Percentiles rank a stretch among this genome's conserved stretches.
Conservation (phyloP, 768 basidiomycete genomes). For the Podaxis carcinomalis region DNA sequence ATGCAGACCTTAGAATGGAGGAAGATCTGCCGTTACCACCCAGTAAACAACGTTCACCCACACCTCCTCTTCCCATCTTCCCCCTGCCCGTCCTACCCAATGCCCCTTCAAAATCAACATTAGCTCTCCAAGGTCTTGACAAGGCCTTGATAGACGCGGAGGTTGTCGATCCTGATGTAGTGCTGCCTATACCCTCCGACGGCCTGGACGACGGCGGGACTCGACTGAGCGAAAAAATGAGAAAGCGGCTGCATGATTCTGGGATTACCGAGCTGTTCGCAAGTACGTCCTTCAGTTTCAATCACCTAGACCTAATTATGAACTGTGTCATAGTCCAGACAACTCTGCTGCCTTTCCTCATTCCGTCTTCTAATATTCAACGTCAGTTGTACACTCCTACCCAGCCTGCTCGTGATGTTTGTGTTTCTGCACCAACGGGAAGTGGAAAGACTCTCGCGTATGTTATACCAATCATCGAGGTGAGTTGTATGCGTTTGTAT, state of each 20-base stretch:
- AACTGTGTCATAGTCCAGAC: slow-evolving; percentile 71
- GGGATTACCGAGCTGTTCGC: slow-evolving; percentile 89
- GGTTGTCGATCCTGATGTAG: slow-evolving; percentile 52
- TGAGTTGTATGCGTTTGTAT: slow-evolving; percentile 18
- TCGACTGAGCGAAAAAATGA: slow-evolving; percentile 55
- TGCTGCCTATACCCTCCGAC: slow-evolving; percentile 40
- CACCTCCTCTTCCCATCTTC: slow-evolving; percentile 52
- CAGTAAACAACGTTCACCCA: neutral
- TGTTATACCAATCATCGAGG: slow-evolving; percentile 89
- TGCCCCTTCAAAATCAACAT: slow-evolving; percentile 64
- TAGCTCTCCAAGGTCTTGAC: slow-evolving; percentile 78
- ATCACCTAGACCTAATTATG: neutral
- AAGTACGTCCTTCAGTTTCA: slow-evolving; percentile 41
- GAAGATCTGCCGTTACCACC: neutral
- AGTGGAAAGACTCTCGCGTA: slow-evolving; percentile 99
- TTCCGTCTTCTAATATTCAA: slow-evolving; percentile 38
- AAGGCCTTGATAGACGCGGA: slow-evolving; percentile 66
- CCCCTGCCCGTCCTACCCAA: slow-evolving; percentile 63
- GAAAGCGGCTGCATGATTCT: slow-evolving; percentile 62
- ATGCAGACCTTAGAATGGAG: slow-evolving; percentile 4
- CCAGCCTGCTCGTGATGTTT: slow-evolving; percentile 70
- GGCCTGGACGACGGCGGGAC: slow-evolving; percentile 37
- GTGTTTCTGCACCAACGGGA: slow-evolving; percentile 95
- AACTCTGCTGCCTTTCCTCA: slow-evolving; percentile 75
- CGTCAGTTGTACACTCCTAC: slow-evolving; percentile 62